phyloP scores from a whole-genome alignment of 1,284 basidiomycete species.

The Leccinum fuscescens region DNA sequence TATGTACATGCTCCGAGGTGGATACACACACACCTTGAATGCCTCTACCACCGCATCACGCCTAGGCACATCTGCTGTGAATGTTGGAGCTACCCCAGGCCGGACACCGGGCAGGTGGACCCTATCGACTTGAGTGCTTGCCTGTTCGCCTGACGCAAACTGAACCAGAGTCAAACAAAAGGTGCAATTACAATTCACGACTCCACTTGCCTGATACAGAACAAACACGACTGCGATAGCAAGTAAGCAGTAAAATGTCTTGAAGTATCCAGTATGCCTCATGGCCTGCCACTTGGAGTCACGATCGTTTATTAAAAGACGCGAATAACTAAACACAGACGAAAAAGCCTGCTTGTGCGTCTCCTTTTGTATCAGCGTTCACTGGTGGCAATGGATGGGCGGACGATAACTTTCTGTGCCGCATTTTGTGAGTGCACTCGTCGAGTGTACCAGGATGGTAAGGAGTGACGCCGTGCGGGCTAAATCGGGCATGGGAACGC shows the following conservation, averaged over 20 bases:
- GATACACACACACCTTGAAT: constrained; percentile 59
- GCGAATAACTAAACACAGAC: background rate
- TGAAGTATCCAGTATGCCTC: background rate
- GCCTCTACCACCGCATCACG: constrained; percentile 72
- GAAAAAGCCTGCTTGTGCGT: constrained; percentile 10
- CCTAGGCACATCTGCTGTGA: constrained; percentile 56
- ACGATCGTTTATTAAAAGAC: background rate
- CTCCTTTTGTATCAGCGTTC: background rate
- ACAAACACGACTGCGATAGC: constrained; percentile 8
- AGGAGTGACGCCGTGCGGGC: background rate
- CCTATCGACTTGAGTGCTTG: constrained; percentile 3
- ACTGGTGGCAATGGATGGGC: background rate
- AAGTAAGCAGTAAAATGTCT: constrained; percentile 19
- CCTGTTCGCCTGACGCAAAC: constrained; percentile 13
- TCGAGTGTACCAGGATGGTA: background rate
- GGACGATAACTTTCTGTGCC: constrained; percentile 22
- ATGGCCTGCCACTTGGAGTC: constrained; percentile 10
- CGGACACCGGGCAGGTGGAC: constrained; percentile 24
- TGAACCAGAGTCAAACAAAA: constrained; percentile 10
- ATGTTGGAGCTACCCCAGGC: constrained; percentile 18
- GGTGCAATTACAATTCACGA: background rate
- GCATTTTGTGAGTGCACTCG: constrained; percentile 15
- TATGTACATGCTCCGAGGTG: constrained; percentile 1
- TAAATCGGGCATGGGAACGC: background rate
- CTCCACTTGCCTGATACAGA: constrained; percentile 24